Base-by-base conservation (phyloP, 345 rosid genomes). In the Carallia pectinifolia region DNA sequence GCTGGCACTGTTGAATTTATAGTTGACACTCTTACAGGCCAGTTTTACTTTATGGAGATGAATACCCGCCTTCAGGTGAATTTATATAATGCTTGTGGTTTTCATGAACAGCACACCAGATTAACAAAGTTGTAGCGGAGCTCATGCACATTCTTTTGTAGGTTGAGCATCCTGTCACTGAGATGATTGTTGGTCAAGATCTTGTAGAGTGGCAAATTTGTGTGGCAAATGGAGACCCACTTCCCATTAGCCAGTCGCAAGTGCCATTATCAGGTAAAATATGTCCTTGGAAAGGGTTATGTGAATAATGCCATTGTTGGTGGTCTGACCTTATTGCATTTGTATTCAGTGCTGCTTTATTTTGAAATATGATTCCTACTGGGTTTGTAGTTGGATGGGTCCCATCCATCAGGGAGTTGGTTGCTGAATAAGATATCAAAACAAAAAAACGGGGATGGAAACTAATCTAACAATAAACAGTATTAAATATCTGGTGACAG, bases 91-190 rank as follows among this genome's bases (percentile, higher is more conserved):
- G 59, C 60, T 29, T 7, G 23, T 50, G 59, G n/a, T 70, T 30
- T 69, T 62, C 9, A 47, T 67, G 64, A 63, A 70, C 54, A 52
- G 34, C 33, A 38, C 10, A 36, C 62, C 66, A 44, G 50, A 61
- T 56, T 36, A 55, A 71, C 58, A 55, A 69, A 69, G 55, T 70
- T 27, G 58, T 71, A 27, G 55, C 17, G 56, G 52, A 36, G 62
- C 60, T 71, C 39, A 13, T 70, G 61, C 55, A n/a, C 74, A 44
- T 72, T 74, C 76, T 18, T 76, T 69, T 69, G 64, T 75, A 91
- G 98, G 96, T 91, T 72, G 98, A 94, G 68, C 97, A 94, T 86
- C 98, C 97, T 66, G 98, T 94, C 71, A 94, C 98, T 0, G 98
- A 91, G 90, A 94, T 94, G 98, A 86, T 94, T 64, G 91, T 91